Base-by-base conservation (phyloP, 257 asterid species). In the Prunella vulgaris region DNA sequence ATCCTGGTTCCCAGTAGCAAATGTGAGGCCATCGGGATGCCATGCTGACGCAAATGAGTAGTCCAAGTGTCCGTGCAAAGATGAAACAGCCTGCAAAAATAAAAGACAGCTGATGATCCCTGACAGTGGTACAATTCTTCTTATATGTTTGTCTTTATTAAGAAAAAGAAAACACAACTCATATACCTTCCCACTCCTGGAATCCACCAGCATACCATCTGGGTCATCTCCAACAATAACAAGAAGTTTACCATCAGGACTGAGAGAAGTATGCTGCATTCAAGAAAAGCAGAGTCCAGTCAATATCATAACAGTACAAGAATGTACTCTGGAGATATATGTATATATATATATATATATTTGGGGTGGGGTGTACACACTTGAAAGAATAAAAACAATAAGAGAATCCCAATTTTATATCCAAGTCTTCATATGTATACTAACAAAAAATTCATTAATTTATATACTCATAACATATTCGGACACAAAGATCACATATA, bases 1-100 rank as follows among this genome's bases (percentile, higher is more conserved):
- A 74, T 93, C 98, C 81, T 93, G 98, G 83, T 90, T 93, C 46
- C 98, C 98, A 10, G 98, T 93, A 8, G 98, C 95, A 67, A 93
- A 90, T 8, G 88, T 90, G 15, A 84, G 14, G 73, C 98, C 96
- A 12, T 78, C 81, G 13, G 98, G 98, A 77, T 85, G 95, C 98
- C 98, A 93, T 46, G 97, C 85, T 6, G 98, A 93, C 33, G 98
- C 98, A 80, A 93, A 93, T 24, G 96, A 90, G 77, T 72, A 88
- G 84, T 93, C 98, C 63, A 76, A 60, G 68, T 93, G 98, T 20
- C 98, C 98, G 25, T 51, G 58, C 82, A 93, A 75, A 42, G 81
- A 78, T 53, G 93, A 72, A 66, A 87, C 82, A 28, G 75, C 67
- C 98, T 88, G 85, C 69, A 76, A 57, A 51, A 14, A 57, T 32